Evolutionary conservation across 1,284 basidiomycete genomes (phyloP), one percentile per base, ranked within the genome.

Genomic region (Bondarzewia mesenterica): DNA sequence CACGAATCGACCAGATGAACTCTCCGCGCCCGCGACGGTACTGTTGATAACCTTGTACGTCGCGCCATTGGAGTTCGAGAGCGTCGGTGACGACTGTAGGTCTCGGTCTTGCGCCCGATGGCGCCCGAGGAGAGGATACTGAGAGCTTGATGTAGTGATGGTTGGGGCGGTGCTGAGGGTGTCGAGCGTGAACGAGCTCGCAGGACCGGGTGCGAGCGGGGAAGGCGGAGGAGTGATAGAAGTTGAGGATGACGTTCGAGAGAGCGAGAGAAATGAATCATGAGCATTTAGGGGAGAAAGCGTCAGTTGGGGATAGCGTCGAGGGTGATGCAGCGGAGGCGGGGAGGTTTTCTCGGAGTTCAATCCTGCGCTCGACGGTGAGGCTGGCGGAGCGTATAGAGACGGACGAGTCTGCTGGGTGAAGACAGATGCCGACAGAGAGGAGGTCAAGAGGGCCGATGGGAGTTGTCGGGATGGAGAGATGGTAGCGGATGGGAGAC

Each of bases 1-100:
- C 39, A 70, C 58, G 58, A 85, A 83, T 29, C 68, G 66, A 22
- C 75, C 78, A 1, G 73, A 70, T 12, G 75, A 46, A 46, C 49
- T 75, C 58, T 87, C 81, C 15, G 74, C 69, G 50, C 74, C 77
- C 23, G 74, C 73, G 48, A 88, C 70, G 42, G 73, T 71, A 46
- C 75, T 72, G 10, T 70, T 66, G 45, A 77, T 63, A 26, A 57
- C 51, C 44, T 59, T 57, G 54, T 50, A 58, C 41, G 50, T 59
- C 40, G 53, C 55, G 40, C n/a, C 52, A 32, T 32, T 48, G 23
- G 32, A 54, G 50, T 27, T 59, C 55, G 32, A 60, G 47, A 5
- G 60, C 58, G 4, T 39, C 35, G 25, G 56, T 53, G 44, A 57
- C 57, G 20, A 12, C 14, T 21, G 42, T 18, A n/a, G 38, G 37